Evolutionary conservation across 257 asterid genomes (phyloP), one percentile per base, ranked within the genome.

Genomic region (Solanum chilense): DNA sequence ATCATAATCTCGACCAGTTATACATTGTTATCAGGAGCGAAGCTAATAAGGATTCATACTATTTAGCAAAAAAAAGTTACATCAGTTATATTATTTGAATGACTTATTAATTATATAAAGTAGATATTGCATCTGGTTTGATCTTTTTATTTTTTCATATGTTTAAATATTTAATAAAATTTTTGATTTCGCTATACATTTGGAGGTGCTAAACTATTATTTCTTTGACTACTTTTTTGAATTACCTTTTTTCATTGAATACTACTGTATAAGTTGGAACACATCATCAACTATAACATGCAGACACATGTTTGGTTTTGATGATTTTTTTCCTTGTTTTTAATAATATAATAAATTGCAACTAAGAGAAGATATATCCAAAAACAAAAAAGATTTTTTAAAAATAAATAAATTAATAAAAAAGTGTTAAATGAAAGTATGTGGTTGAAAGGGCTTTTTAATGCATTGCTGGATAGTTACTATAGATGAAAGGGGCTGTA

Each of bases 171-270:
- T 20, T 11, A 20, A 20, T 56, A 0, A 8, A 56, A 56, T 7
- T 20, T 56, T 5, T 56, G 2, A 7, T 0, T 56, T 20, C 5
- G 2, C 0, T 0, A 1, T 0, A 0, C 11, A 52, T 52, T 52
- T 0, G 62, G 20, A 18, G n/a, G 25, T 18, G n/a, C 3, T 18
- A 56, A 18, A 7, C 66, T 20, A 68, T 68, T 27, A 12, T 68
- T 68, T 9, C 41, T 11, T 29, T 68, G 41, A 69, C 37, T 14
- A 69, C 75, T 69, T 27, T 27, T 68, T 1, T 68, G 74, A 68
- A 68, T 68, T 68, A 14, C 2, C 74, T 68, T 68, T 68, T 69
- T 31, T 3, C n/a, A 29, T 69, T 69, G 76, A 69, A 31, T 69
- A 33, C 27, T 71, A 9, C 3, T 9, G 25, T 16, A 70, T 18